phyloP scores from a whole-genome alignment of 805 yeast genomes.

The Pichia membranifaciens region DNA sequence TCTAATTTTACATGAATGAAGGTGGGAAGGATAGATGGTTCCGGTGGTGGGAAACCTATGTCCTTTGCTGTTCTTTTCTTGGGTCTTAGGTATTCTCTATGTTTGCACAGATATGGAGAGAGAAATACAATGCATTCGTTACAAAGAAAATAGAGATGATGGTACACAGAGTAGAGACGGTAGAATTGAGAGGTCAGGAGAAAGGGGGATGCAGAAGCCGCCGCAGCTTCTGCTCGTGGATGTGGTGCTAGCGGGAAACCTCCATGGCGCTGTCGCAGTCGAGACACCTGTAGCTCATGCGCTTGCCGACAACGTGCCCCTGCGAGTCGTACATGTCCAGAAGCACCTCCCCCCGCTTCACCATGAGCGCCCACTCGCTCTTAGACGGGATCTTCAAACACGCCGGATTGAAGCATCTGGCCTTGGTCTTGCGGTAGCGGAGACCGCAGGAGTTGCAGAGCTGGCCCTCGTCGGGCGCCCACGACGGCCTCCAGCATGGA shows the following conservation, averaged over 20 bases:
- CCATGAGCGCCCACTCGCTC: conserved; percentile 91
- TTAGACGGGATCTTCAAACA: conserved; percentile 93
- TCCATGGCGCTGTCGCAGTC: conserved; percentile 56
- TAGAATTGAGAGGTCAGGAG: no score
- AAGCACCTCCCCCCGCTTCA: conserved; percentile 51
- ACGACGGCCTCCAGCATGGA: conserved; percentile 98
- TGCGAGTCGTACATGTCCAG: conserved; percentile 15
- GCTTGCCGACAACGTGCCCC: conserved; percentile 10
- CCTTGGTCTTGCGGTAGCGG: conserved; percentile 89
- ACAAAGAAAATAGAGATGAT: no score
- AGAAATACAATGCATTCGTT: no score
- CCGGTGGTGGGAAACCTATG: no score
- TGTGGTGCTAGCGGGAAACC: conserved; percentile 22
- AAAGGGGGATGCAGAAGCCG: no score
- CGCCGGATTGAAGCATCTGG: conserved; percentile 68
- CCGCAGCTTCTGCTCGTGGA: no score
- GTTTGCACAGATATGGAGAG: no score
- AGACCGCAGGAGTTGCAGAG: conserved; percentile 95
- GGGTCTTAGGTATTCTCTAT: no score
- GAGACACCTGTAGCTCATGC: conserved; percentile 44
- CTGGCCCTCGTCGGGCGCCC: conserved; percentile 91
- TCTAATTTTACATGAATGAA: no score
- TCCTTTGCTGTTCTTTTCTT: no score
- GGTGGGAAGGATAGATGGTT: no score
- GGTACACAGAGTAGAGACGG: no score